A percentile compares a stretch with the other conserved stretches of the same genome.
Conservation (phyloP, 805 yeast species). For the Starmerella vitae region DNA sequence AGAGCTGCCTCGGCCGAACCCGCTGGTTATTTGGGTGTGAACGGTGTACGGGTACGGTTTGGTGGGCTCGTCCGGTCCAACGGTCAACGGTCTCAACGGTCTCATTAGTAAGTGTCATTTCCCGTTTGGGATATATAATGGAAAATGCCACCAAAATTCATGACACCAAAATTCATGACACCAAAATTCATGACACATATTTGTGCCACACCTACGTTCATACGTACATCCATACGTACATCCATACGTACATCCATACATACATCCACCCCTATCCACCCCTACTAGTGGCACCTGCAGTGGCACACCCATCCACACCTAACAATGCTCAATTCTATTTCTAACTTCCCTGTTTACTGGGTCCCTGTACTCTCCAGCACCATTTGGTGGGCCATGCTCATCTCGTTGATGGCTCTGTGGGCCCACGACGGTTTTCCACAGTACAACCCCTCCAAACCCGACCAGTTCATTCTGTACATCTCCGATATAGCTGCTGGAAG, state of each 20-base stretch:
- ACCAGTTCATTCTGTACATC: constrained; percentile 44
- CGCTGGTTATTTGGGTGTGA: constrained; percentile 42
- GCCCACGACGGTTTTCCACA: constrained; percentile 64
- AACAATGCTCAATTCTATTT: too few species aligned
- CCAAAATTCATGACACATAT: too few species aligned
- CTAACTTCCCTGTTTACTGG: constrained; percentile 29
- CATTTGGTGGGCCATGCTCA: constrained; percentile 87
- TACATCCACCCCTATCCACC: too few species aligned
- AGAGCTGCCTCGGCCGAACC: constrained; percentile 91
- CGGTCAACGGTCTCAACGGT: constrained; percentile 23
- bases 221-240: too few species aligned
- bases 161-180: too few species aligned
- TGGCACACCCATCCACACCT: too few species aligned
- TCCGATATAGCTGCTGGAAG: constrained; percentile 83
- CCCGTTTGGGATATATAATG: too few species aligned
- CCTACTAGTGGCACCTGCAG: too few species aligned
- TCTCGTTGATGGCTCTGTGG: constrained; percentile 69
- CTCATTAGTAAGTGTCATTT: too few species aligned
- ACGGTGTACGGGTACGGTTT: constrained; percentile 29
- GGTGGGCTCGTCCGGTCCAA: constrained; percentile 25
- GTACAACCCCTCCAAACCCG: constrained; percentile 37
- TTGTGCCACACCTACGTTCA: too few species aligned
- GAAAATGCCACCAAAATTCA: too few species aligned
- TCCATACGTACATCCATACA: too few species aligned
- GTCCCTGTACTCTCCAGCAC: constrained; percentile 54